Conservation (phyloP, 768 basidiomycete species). For the Russula dissimulans region DNA sequence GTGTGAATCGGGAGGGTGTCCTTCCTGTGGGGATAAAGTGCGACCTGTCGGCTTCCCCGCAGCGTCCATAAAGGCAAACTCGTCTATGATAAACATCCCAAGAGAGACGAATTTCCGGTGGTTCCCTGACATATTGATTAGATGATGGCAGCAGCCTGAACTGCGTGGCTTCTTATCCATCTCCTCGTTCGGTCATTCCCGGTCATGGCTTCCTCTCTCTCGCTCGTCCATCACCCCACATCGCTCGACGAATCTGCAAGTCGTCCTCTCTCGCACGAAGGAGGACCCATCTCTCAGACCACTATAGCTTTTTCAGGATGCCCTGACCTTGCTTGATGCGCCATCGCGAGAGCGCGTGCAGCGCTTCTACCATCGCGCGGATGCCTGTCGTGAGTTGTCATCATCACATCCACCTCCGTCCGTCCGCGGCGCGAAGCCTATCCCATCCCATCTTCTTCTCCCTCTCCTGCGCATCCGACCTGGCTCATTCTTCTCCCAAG, state of each 20-base stretch:
- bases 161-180: too few species aligned
- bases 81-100: slow-evolving; percentile 88
- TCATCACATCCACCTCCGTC: neutral
- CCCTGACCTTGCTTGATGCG: slow-evolving; percentile 48
- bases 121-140: slow-evolving; percentile 3
- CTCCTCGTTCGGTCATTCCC: neutral
- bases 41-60: slow-evolving; percentile 43
- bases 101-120: slow-evolving; percentile 46
- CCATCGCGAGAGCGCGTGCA: slow-evolving; percentile 48
- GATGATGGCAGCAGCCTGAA: neutral
- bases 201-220: slow-evolving; percentile 3
- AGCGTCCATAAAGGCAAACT: slow-evolving; percentile 54
- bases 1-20: slow-evolving; percentile 26
- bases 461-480: neutral
- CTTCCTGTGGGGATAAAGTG: slow-evolving; percentile 37
- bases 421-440: too few species aligned
- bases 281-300: neutral
- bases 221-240: slow-evolving; percentile 16
- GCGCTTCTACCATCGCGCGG: slow-evolving; percentile 61
- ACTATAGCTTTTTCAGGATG: slow-evolving; percentile 51
- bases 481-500: slow-evolving; percentile 29
- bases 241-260: slow-evolving; percentile 13
- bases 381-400: slow-evolving; percentile 52
- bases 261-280: neutral
- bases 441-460: neutral